Evolutionary conservation across 768 basidiomycete species (phyloP).

Genomic region (Tricholoma sp.): DNA sequence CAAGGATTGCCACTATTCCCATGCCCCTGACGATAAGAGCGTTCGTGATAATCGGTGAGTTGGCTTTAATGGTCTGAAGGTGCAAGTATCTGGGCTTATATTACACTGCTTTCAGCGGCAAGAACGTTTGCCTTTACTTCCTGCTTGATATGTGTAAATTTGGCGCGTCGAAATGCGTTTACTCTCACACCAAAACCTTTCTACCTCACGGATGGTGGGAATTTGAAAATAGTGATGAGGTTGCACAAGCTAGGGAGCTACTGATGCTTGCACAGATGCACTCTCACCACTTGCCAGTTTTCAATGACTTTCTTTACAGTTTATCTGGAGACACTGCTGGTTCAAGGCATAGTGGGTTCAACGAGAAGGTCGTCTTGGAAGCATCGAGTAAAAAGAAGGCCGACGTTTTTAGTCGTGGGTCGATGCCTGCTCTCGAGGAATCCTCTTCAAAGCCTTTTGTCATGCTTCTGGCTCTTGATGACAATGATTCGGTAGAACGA

Average conservation of each 20-base stretch:
- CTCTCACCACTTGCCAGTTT: neutral
- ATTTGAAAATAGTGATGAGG: slow-evolving; percentile 4
- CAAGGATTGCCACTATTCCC: slow-evolving; percentile 36
- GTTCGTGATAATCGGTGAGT: slow-evolving; percentile 45
- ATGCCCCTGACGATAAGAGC: slow-evolving; percentile 48
- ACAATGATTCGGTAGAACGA: slow-evolving; percentile 15
- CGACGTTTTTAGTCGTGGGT: neutral
- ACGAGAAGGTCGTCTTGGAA: neutral
- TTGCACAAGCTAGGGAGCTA: neutral
- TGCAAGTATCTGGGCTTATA: neutral
- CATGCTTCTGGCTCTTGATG: slow-evolving; percentile 25
- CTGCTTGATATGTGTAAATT: slow-evolving; percentile 32
- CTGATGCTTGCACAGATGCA: neutral
- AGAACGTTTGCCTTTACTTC: slow-evolving; percentile 32
- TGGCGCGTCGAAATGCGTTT: slow-evolving; percentile 36
- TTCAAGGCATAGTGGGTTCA: neutral
- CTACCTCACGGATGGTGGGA: slow-evolving; percentile 50
- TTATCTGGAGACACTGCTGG: neutral
- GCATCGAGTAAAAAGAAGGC: neutral
- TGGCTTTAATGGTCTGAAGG: neutral
- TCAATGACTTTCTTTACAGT: neutral
- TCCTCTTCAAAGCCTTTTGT: slow-evolving; percentile 15
- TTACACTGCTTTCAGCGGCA: slow-evolving; percentile 10
- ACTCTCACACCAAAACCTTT: slow-evolving; percentile 42
- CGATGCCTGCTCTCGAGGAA: neutral